Percentiles rank a stretch among this genome's conserved stretches.
phyloP scores from a whole-genome alignment of 1,284 basidiomycete species.

The Hemileia vastatrix region DNA sequence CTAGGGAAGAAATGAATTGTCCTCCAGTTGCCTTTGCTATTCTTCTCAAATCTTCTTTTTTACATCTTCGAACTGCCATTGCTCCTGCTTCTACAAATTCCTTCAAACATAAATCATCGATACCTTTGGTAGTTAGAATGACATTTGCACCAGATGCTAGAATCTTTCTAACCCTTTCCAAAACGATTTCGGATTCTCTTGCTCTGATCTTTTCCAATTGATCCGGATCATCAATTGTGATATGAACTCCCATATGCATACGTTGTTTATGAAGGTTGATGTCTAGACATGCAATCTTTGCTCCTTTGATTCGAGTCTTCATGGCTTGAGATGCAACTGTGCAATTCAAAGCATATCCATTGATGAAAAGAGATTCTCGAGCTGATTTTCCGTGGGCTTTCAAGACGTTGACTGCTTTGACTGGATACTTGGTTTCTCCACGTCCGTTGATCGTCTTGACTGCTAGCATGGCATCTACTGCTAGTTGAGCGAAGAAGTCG shows the following conservation, averaged over 20 bases:
- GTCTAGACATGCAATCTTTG: constrained; percentile 96
- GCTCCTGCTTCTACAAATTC: constrained; percentile 99
- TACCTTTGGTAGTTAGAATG: constrained; percentile 93
- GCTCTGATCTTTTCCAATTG: constrained; percentile 91
- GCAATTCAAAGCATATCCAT: constrained; percentile 96
- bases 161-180: constrained; percentile 93
- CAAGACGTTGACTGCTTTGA: constrained; percentile 96
- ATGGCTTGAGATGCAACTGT: constrained; percentile 98
- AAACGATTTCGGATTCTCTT: constrained; percentile 89
- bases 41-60: constrained; percentile 91
- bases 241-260: constrained; percentile 97
- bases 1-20: constrained; percentile 79
- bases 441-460: constrained; percentile 89
- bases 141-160: constrained; percentile 93
- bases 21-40: constrained; percentile 97
- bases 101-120: constrained; percentile 95
- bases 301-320: constrained; percentile 85
- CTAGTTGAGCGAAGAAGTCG: constrained; percentile 94
- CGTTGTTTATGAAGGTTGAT: constrained; percentile 95
- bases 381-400: constrained; percentile 97
- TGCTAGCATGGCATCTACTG: constrained; percentile 98
- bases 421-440: constrained; percentile 96
- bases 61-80: constrained; percentile 94
- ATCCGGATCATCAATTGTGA: constrained; percentile 91
- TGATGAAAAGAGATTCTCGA: constrained; percentile 85